A percentile compares a stretch with the other conserved stretches of the same genome.
phyloP scores from a whole-genome alignment of 495 filamentous ascomycete genomes.

The Wilcoxina mikolae region DNA sequence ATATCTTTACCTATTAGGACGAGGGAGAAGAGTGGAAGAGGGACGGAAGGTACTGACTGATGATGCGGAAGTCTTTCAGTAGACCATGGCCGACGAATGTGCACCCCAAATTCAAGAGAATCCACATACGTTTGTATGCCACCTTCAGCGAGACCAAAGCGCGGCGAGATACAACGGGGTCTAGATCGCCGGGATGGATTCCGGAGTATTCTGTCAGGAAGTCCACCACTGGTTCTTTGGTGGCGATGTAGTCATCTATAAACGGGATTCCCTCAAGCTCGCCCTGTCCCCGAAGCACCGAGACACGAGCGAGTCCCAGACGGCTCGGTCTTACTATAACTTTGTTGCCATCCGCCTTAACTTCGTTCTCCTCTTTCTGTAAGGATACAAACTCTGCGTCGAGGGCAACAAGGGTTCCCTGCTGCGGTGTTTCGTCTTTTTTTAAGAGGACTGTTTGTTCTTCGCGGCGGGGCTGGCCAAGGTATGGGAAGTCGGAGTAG shows the following conservation, averaged over 20 bases:
- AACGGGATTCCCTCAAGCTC: slow-evolving; percentile 66
- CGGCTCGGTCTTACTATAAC: slow-evolving; percentile 75
- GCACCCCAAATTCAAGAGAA: slow-evolving; percentile 85
- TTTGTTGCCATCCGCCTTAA: slow-evolving; percentile 76
- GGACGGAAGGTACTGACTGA: slow-evolving; percentile 35
- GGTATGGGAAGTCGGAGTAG: slow-evolving; percentile 49
- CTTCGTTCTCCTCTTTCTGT: slow-evolving; percentile 77
- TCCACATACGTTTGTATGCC: slow-evolving; percentile 96
- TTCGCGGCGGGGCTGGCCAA: slow-evolving; percentile 19
- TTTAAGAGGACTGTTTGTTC: slow-evolving; percentile 7
- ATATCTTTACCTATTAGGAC: slow-evolving; percentile 40
- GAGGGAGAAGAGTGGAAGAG: background rate
- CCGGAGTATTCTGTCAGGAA: slow-evolving; percentile 89
- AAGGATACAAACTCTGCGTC: slow-evolving; percentile 93
- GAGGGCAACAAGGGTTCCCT: slow-evolving; percentile 65
- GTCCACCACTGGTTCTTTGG: slow-evolving; percentile 82
- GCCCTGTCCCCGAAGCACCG: slow-evolving; percentile 66
- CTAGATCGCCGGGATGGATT: slow-evolving; percentile 70
- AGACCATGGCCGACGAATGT: slow-evolving; percentile 88
- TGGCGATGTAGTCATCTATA: slow-evolving; percentile 92
- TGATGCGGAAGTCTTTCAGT: slow-evolving; percentile 85
- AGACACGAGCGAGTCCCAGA: slow-evolving; percentile 74
- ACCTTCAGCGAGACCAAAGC: slow-evolving; percentile 74
- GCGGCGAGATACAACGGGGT: slow-evolving; percentile 55
- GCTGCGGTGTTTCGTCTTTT: slow-evolving; percentile 45